A percentile compares a stretch with the other conserved stretches of the same genome.
Conservation (phyloP, 768 basidiomycete species). For the Auriscalpium vulgare region DNA sequence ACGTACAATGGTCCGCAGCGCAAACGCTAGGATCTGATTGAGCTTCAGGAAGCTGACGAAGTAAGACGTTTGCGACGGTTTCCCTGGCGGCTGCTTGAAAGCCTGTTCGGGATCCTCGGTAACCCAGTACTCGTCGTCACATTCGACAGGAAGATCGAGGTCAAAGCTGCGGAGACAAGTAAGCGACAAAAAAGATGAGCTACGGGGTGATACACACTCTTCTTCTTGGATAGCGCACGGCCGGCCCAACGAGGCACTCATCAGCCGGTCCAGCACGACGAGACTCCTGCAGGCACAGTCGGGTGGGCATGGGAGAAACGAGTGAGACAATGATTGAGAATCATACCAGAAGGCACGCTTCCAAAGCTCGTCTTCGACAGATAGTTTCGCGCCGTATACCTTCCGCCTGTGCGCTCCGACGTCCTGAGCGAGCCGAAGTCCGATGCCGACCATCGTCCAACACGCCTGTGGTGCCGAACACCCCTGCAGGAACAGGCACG, state of each 20-base stretch:
- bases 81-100: constrained; percentile 58
- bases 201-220: constrained; percentile 40
- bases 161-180: constrained; percentile 18
- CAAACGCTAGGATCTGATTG: constrained; percentile 53
- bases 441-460: constrained; percentile 54
- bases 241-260: constrained; percentile 51
- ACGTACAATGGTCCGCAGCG: constrained; percentile 52
- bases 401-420: constrained; percentile 61
- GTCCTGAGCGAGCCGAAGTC: constrained; percentile 67
- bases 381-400: constrained; percentile 30
- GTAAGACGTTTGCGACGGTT: constrained; percentile 44
- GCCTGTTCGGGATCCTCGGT: constrained; percentile 14
- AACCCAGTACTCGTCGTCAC: constrained; percentile 16
- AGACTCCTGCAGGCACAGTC: constrained; percentile 33
- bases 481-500: constrained; percentile 33
- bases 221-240: constrained; percentile 69
- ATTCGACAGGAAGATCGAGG: constrained; percentile 11
- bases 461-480: constrained; percentile 40
- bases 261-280: constrained; percentile 36
- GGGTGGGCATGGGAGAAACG: neutral
- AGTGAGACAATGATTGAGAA: neutral
- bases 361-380: constrained; percentile 63
- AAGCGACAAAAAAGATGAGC: neutral
- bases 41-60: constrained; percentile 54
- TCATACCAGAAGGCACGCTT: constrained; percentile 58